Base-by-base conservation (phyloP, 2,329 filamentous ascomycete species). In the Aspergillus versicolor region DNA sequence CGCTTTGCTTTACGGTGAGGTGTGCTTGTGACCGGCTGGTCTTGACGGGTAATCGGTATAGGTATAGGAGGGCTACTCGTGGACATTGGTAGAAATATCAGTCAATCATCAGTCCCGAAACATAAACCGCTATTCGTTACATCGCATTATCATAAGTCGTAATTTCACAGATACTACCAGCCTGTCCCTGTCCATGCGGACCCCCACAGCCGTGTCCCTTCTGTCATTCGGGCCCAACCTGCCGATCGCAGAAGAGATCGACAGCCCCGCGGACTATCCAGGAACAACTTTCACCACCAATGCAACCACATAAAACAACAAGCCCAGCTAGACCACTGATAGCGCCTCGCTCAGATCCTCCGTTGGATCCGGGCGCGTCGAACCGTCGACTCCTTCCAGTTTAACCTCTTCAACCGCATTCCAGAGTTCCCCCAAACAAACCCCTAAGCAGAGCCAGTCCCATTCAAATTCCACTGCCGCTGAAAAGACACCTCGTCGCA, bases 401-500 rank as follows among this genome's bases (percentile, higher is more conserved):
- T 30, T 30, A 30, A 11, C 27, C 27, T 30, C 27, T 11, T 30
- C 27, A 30, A 11, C 9, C 27, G 3, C 27, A 30, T 30, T 30
- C 27, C 27, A 30, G 9, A 9, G 27, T 30, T 30, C 32, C 34
- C 34, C 19, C 32, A 13, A 22, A 3, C n/a, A 41, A 19, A 48
- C 12, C 45, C 21, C 27, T 30, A 38, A 13, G 8, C 46, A 12
- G 30, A 44, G 4, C 7, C 46, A 38, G 41, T 46, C 30, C n/a
- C 42, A 40, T 45, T 37, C 12, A 40, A 3, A 27, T 40, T 17
- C 52, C 52, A 47, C 17, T 24, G 32, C 34, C 51, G 45, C 51
- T 45, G 30, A 40, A 56, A 51, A 17, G n/a, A 19, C 17, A 56
- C 48, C 37, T 24, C 37, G 13, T 56, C 54, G 27, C 54, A 56